Conservation (phyloP, 805 yeast species). For the Candida pseudofarinosa region DNA sequence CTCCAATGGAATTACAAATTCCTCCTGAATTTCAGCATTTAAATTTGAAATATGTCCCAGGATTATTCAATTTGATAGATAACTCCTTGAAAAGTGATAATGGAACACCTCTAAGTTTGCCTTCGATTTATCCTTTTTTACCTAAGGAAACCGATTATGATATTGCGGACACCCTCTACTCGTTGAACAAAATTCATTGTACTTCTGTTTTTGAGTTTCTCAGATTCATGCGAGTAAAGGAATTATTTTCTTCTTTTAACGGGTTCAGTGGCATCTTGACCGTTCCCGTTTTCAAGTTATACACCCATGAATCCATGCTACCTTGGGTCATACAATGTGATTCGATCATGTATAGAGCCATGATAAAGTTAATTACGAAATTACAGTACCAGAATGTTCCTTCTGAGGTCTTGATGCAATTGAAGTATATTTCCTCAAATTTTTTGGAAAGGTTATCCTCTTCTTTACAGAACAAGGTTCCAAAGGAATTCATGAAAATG, state of each 20-base stretch:
- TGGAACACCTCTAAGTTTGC: slow-evolving; percentile 21
- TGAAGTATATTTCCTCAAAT: slow-evolving; percentile 49
- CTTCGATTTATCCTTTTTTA: slow-evolving; percentile 41
- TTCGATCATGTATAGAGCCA: slow-evolving; percentile 49
- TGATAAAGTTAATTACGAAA: slow-evolving; percentile 58
- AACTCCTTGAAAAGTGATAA: slow-evolving; percentile 11
- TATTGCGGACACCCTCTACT: slow-evolving; percentile 57
- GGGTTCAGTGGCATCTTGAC: slow-evolving; percentile 56
- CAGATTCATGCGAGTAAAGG: slow-evolving; percentile 62
- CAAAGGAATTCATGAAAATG: slow-evolving; percentile 46
- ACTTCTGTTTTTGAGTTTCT: slow-evolving; percentile 60
- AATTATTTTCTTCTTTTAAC: slow-evolving; percentile 49
- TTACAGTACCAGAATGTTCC: slow-evolving; percentile 59
- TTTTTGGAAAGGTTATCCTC: slow-evolving; percentile 45
- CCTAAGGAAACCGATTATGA: slow-evolving; percentile 48
- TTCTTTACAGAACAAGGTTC: slow-evolving; percentile 39
- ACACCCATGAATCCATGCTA: slow-evolving; percentile 43
- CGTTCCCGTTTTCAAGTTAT: slow-evolving; percentile 57
- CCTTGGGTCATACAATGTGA: slow-evolving; percentile 74
- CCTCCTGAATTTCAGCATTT: slow-evolving; percentile 10
- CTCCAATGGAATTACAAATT: slow-evolving; percentile 4
- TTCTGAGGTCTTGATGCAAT: slow-evolving; percentile 46
- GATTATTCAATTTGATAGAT: slow-evolving; percentile 21
- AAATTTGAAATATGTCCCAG: slow-evolving; percentile 27
- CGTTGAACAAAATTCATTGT: slow-evolving; percentile 62